Base-by-base conservation (phyloP, 2,329 filamentous ascomycete species). In the Diaporthe citrichinensis region DNA sequence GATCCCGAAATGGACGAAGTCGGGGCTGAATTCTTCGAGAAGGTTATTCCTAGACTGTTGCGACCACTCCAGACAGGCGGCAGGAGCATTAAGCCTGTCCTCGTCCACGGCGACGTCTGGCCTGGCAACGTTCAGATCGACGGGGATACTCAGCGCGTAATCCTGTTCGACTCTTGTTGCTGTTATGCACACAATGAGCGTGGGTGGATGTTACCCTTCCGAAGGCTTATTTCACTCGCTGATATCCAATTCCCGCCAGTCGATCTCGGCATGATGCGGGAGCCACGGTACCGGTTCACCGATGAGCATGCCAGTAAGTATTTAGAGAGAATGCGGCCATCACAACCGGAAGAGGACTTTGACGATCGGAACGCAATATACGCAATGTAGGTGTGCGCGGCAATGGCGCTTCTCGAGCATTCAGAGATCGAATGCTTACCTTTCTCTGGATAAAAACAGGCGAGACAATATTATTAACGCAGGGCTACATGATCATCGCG, bases 21-120 rank as follows among this genome's bases (percentile, higher is more conserved):
- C 3, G 78, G 85, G 0, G 73, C 76, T 5, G 73, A 74, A 6
- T 73, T 87, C 14, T 84, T 87, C 14, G 80, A 84, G 10, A 85
- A 81, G 61, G 86, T 89, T 1, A 85, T 89, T 23, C 87, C 87
- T 0, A 80, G 87, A 25, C 80, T 89, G 0, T 79, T 89, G 14
- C 76, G 85, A 7, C 84, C 85, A 0, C 80, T 89, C 1, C 83
- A 88, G 75, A 83, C 77, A 4, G 82, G 82, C 0, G 85, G 86
- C 1, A 80, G 84, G 25, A 80, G 36, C 0, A 77, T 89, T 2
- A 85, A 85, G 71, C 87, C 87, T 1, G 82, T 80, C 0, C 80
- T 89, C 2, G 80, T 88, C 1, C 87, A 89, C 67, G 84, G 85
- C 1, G 85, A 88, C 71, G 78, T 88, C 5, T 87, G 85, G 85